These are phyloP conservation scores for Coemansia pectinata DNA, from an alignment of 192 early-diverging fungal species.

Conservation along the genomic window DNA sequence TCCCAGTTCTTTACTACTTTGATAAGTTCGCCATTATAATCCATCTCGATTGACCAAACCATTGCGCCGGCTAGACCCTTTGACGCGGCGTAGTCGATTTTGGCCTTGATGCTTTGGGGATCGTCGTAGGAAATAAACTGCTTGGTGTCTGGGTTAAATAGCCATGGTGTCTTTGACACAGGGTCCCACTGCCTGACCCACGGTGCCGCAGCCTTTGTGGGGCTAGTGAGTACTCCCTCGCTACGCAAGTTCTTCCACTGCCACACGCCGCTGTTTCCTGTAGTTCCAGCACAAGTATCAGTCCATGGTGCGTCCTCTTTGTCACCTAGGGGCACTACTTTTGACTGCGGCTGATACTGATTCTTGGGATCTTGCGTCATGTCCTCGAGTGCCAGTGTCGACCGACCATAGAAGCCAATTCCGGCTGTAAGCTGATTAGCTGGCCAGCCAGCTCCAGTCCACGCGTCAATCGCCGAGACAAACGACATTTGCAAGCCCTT, in stretches of 20 bases:
- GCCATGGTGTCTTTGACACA: conserved; percentile 65
- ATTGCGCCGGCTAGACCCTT: conserved; percentile 64
- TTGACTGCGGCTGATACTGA: conserved; percentile 24
- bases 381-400: conserved; percentile 35
- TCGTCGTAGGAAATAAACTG: conserved; percentile 72
- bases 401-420: conserved; percentile 63
- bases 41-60: conserved; percentile 70
- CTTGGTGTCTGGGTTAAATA: conserved; percentile 62
- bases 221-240: conserved; percentile 42
- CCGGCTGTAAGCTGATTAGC: conserved; percentile 64
- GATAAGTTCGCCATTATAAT: conserved; percentile 63
- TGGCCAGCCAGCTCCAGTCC: conserved; percentile 62
- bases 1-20: conserved; percentile 14
- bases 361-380: conserved; percentile 29
- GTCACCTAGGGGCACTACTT: conserved; percentile 50
- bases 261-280: conserved; percentile 60
- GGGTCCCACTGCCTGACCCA: conserved; percentile 67
- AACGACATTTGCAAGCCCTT: conserved; percentile 50
- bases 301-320: conserved; percentile 54
- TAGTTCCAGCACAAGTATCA: conserved; percentile 45
- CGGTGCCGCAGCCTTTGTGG: conserved; percentile 30
- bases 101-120: conserved; percentile 57
- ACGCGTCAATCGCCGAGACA: conserved; percentile 55
- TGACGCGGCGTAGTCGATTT: conserved; percentile 59
- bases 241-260: conserved; percentile 59